Percentiles rank a stretch among this genome's conserved stretches.
These are phyloP conservation scores for Aureobasidium pullulans DNA, from an alignment of 2,329 filamentous ascomycete species.

Conservation along the genomic window DNA sequence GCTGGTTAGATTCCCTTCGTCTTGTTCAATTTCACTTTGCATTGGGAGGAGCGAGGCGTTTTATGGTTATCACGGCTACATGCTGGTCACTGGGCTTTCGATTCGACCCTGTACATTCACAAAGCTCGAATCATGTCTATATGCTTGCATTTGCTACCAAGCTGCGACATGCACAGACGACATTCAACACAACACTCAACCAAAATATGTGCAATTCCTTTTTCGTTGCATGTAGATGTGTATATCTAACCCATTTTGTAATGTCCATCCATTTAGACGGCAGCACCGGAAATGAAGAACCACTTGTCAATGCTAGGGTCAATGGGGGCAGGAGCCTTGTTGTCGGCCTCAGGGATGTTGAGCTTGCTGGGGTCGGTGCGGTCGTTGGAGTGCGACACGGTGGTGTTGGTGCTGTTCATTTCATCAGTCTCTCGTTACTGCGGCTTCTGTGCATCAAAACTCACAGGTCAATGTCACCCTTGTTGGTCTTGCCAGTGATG, in stretches of 20 bases:
- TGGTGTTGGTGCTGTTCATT: conserved; percentile 65
- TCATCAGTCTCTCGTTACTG: conserved; percentile 18
- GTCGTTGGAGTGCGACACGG: conserved; percentile 64
- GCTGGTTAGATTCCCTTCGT: conserved; percentile 29
- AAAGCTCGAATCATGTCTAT: not conserved
- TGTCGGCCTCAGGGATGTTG: conserved; percentile 71
- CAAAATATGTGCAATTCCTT: conserved; percentile 7
- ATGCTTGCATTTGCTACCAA: not conserved
- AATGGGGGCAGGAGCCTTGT: conserved; percentile 77
- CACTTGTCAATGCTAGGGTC: conserved; percentile 98
- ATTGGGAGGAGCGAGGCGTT: conserved; percentile 13
- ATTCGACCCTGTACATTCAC: not conserved
- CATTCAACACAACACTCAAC: not conserved
- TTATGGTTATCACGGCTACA: not conserved
- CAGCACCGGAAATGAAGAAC: conserved; percentile 99
- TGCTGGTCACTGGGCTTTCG: not conserved
- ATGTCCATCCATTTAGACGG: conserved; percentile 28
- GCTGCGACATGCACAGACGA: not conserved
- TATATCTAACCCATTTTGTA: conserved; percentile 1
- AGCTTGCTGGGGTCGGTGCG: conserved; percentile 63
- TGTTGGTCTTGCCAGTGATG: conserved; percentile 77
- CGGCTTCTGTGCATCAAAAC: conserved; percentile 30
- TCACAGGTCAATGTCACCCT: conserved; percentile 75
- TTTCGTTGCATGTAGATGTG: conserved; percentile 10
- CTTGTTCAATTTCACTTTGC: not conserved